Evolutionary conservation across 1,284 basidiomycete genomes (phyloP), one percentile per base, ranked within the genome.

Genomic region (Sutorius eximius): DNA sequence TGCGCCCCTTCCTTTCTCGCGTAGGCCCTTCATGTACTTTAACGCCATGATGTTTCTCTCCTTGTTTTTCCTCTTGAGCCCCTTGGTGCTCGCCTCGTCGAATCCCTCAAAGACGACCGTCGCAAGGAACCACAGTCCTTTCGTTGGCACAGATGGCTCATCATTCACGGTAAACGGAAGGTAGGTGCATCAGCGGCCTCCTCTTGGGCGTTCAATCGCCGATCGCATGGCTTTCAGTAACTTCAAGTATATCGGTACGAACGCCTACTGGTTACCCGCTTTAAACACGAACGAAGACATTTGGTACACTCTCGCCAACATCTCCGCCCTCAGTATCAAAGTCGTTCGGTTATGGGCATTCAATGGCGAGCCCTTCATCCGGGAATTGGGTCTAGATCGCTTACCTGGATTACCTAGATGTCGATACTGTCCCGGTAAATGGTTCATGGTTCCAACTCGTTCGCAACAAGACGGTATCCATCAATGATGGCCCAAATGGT

Each of bases 301-400:
- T 24, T 77, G 82, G 58, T 64, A 70, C 49, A 84, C 82, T 1
- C 72, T 89, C 40, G 73, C 75, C 13, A 80, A 79, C 45, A 86
- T 88, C 61, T 77, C 79, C 13, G 72, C 75, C 11, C 72, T 76
- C 5, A 83, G 84, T 2, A 76, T 85, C 57, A 84, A 78, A 53
- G 85, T 85, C 27, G 77, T 87, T 18, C 78, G 86, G 36, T 77
- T 82, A 6, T 89, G 87, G 86, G 86, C 80, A 34, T 80, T 85
- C 66, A 82, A 84, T 67, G 80, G 81, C 77, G 30, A 52, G 71
- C 69, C 61, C 60, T 37, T 37, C 46, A 18, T 45, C 13, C 48
- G n/a, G 55, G 57, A 2, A 51, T 60, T 50, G 10, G 59, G 47
- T 62, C 24, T 34, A 8, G 42, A 41, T 51, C 49, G 29, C 53